Conservation (phyloP, 768 basidiomycete genomes). For the Chalciporus pseudorubinellus region DNA sequence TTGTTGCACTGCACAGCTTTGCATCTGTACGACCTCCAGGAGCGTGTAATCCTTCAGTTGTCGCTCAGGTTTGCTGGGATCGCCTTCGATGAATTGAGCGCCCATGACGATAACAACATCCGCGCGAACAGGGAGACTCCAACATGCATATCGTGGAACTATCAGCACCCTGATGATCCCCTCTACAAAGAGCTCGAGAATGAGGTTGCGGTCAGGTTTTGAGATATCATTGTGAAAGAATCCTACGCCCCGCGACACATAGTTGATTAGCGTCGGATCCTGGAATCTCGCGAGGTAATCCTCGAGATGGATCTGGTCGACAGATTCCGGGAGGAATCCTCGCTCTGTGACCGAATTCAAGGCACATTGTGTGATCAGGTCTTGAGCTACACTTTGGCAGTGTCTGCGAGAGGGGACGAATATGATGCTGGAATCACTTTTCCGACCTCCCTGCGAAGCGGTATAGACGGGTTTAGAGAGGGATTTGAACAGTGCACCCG, state of each 20-base stretch:
- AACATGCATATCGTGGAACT: slow-evolving; percentile 79
- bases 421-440: slow-evolving; percentile 59
- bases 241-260: slow-evolving; percentile 82
- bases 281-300: slow-evolving; percentile 55
- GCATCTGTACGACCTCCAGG: slow-evolving; percentile 87
- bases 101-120: slow-evolving; percentile 86
- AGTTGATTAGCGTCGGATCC: slow-evolving; percentile 64
- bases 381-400: slow-evolving; percentile 69
- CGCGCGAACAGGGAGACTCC: slow-evolving; percentile 85
- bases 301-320: slow-evolving; percentile 55
- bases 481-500: slow-evolving; percentile 80
- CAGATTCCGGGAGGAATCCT: slow-evolving; percentile 61
- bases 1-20: slow-evolving; percentile 76
- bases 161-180: slow-evolving; percentile 79
- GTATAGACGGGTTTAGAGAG: slow-evolving; percentile 90
- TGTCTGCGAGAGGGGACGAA: slow-evolving; percentile 87
- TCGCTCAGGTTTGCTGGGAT: slow-evolving; percentile 50
- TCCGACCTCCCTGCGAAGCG: slow-evolving; percentile 52
- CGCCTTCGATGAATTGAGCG: slow-evolving; percentile 73
- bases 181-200: slow-evolving; percentile 79
- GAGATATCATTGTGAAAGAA: slow-evolving; percentile 77
- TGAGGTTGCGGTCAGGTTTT: slow-evolving; percentile 63
- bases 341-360: slow-evolving; percentile 64
- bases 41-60: slow-evolving; percentile 79
- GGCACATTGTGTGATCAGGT: slow-evolving; percentile 86